A percentile compares a stretch with the other conserved stretches of the same genome.
Evolutionary conservation across 176 grass and related monocot genomes (phyloP).

Genomic region (Musa schizocarpa): DNA sequence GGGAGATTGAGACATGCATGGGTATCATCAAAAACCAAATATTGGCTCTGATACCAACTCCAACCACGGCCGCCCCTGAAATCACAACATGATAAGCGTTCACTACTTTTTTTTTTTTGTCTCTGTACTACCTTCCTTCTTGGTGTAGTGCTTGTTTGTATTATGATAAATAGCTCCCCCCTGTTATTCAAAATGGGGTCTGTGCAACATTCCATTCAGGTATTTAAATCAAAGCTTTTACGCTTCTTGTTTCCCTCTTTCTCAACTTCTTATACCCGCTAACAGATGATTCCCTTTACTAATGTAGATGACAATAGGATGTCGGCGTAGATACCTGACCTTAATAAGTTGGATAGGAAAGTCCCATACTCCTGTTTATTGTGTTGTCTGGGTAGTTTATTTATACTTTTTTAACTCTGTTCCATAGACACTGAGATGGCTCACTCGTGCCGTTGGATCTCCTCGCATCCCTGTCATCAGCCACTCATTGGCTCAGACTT

Average conservation of each 20-base stretch:
- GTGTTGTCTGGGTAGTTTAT: no score
- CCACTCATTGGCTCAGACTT: no score
- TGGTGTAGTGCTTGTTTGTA: background rate
- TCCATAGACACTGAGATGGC: no score
- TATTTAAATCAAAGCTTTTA: background rate
- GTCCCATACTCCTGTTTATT: no score
- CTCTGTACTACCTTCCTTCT: background rate
- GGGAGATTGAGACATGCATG: constrained; percentile 84
- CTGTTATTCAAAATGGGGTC: background rate
- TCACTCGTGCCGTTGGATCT: no score
- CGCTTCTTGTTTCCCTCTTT: background rate
- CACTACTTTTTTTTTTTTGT: no score
- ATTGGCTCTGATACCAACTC: constrained; percentile 73
- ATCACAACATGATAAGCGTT: constrained; percentile 18
- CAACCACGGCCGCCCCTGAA: constrained; percentile 15
- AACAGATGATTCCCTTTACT: background rate
- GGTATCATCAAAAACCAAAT: constrained; percentile 88
- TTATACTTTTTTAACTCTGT: no score
- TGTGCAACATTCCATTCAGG: background rate
- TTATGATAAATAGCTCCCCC: background rate
- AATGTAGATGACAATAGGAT: background rate
- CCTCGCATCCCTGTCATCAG: no score
- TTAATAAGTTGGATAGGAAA: background rate
- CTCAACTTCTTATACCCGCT: background rate
- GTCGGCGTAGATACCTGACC: background rate